Conservation (phyloP, 2,329 filamentous ascomycete species). For the Cladophialophora exuberans region DNA sequence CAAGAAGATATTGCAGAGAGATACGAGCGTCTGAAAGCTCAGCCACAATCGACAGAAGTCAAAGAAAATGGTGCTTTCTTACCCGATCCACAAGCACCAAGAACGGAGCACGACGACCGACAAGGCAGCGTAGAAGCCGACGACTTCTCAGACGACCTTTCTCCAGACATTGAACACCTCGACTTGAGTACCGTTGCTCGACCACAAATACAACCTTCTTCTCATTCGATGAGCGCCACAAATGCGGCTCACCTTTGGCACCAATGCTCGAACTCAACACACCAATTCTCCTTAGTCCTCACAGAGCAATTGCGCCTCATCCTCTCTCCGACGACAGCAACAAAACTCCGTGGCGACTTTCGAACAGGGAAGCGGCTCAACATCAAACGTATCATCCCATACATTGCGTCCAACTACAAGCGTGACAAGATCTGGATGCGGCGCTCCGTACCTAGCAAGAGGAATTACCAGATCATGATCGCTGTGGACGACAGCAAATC, state of each 20-base stretch:
- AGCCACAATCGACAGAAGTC: slow-evolving; percentile 46
- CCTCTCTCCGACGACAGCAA: slow-evolving; percentile 89
- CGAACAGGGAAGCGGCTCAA: slow-evolving; percentile 97
- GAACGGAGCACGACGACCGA: slow-evolving; percentile 35
- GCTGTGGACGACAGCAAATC: slow-evolving; percentile 94
- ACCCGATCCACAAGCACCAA: slow-evolving; percentile 43
- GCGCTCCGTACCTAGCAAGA: slow-evolving; percentile 85
- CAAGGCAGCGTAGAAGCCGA: slow-evolving; percentile 53
- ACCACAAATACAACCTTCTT: slow-evolving; percentile 29
- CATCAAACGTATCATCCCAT: slow-evolving; percentile 99
- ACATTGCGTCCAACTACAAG: slow-evolving; percentile 97
- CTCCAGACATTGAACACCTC: slow-evolving; percentile 63
- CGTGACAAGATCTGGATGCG: slow-evolving; percentile 99
- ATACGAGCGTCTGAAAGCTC: slow-evolving; percentile 35
- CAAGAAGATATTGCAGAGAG: slow-evolving; percentile 40
- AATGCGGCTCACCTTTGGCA: slow-evolving; percentile 79
- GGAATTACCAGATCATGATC: slow-evolving; percentile 94
- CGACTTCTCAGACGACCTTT: slow-evolving; percentile 33
- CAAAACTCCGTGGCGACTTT: slow-evolving; percentile 95
- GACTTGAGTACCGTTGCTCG: slow-evolving; percentile 60
- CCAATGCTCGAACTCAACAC: slow-evolving; percentile 80
- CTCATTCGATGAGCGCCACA: slow-evolving; percentile 49
- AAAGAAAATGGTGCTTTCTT: slow-evolving; percentile 58
- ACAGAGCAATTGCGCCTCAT: slow-evolving; percentile 96
- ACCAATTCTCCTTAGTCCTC: slow-evolving; percentile 81